phyloP scores from a whole-genome alignment of 2,329 filamentous ascomycete genomes.

The Rhynchosporium agropyri region DNA sequence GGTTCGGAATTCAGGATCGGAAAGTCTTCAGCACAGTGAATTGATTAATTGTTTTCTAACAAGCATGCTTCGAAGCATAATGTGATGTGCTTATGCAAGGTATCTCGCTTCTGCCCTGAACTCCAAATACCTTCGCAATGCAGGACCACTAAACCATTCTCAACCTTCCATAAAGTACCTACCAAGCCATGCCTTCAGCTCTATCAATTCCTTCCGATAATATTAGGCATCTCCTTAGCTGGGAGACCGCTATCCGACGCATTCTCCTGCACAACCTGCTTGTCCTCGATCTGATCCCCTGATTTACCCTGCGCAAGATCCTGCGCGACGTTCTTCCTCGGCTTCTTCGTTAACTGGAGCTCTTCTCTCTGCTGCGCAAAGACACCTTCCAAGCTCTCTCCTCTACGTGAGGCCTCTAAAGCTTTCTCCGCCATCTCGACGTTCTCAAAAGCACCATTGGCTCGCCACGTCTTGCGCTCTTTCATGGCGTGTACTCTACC shows the following conservation, averaged over 20 bases:
- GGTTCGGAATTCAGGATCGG: neutral
- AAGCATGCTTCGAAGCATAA: too few relatives aligned
- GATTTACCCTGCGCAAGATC: constrained; percentile 25
- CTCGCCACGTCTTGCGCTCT: constrained; percentile 47
- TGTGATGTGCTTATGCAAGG: neutral
- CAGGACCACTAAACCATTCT: neutral
- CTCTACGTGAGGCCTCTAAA: constrained; percentile 50
- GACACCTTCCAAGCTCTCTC: constrained; percentile 46
- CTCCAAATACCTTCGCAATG: constrained; percentile 10
- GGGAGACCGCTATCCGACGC: constrained; percentile 7
- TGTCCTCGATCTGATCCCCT: constrained; percentile 19
- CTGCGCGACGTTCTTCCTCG: constrained; percentile 28
- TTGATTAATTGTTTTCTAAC: neutral
- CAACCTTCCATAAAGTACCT: neutral
- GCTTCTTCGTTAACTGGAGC: constrained; percentile 26
- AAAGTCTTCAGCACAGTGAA: neutral
- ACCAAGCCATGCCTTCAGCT: neutral
- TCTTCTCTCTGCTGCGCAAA: constrained; percentile 33
- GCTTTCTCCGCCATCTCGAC: constrained; percentile 51
- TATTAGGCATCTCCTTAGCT: constrained; percentile 16
- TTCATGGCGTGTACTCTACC: constrained; percentile 43
- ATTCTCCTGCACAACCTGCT: constrained; percentile 24
- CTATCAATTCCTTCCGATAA: constrained; percentile 3
- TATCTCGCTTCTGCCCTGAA: neutral
- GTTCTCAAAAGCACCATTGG: constrained; percentile 50